Evolutionary conservation across 768 basidiomycete species (phyloP).

Genomic region (Lyophyllum shimeji): DNA sequence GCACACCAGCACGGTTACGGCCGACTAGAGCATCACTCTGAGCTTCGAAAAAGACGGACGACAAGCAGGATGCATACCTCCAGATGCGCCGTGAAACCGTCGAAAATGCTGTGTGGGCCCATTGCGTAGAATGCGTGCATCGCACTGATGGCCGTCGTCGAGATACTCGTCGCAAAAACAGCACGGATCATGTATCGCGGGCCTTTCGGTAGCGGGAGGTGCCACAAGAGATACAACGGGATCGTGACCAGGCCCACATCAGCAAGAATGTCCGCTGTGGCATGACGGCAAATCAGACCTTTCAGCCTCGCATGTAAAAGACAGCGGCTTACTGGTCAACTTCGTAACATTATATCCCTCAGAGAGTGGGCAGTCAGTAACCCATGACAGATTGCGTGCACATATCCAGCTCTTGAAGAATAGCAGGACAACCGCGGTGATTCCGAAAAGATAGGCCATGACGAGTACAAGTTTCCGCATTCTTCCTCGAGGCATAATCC

Average conservation of each 20-base stretch:
- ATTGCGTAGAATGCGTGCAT: slow-evolving; percentile 15
- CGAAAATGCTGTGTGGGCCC: slow-evolving; percentile 1
- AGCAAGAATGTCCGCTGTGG: slow-evolving; percentile 14
- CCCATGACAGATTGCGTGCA: slow-evolving; percentile 6
- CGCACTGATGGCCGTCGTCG: slow-evolving; percentile 12
- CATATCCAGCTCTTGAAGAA: slow-evolving; percentile 15
- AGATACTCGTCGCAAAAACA: slow-evolving; percentile 17
- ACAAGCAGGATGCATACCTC: slow-evolving; percentile 15
- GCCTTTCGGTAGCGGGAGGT: slow-evolving; percentile 5
- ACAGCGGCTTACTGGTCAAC: slow-evolving; percentile 7
- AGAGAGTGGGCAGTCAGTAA: slow-evolving; percentile 11
- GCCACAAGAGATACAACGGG: slow-evolving; percentile 11
- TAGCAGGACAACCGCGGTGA: slow-evolving; percentile 7
- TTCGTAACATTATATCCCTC: slow-evolving; percentile 6
- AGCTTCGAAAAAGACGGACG: neutral
- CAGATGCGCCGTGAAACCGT: slow-evolving; percentile 14
- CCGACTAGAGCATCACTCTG: slow-evolving; percentile 6
- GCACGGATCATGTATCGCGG: slow-evolving; percentile 16
- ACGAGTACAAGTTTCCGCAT: slow-evolving; percentile 5
- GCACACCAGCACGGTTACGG: slow-evolving; percentile 17
- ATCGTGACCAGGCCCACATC: slow-evolving; percentile 8
- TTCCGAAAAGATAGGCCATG: slow-evolving; percentile 5
- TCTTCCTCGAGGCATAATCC: slow-evolving; percentile 12
- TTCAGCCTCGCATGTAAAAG: neutral
- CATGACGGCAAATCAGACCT: neutral